Conservation (phyloP, 2,329 filamentous ascomycete genomes). For the Pseudocercospora vitis region DNA sequence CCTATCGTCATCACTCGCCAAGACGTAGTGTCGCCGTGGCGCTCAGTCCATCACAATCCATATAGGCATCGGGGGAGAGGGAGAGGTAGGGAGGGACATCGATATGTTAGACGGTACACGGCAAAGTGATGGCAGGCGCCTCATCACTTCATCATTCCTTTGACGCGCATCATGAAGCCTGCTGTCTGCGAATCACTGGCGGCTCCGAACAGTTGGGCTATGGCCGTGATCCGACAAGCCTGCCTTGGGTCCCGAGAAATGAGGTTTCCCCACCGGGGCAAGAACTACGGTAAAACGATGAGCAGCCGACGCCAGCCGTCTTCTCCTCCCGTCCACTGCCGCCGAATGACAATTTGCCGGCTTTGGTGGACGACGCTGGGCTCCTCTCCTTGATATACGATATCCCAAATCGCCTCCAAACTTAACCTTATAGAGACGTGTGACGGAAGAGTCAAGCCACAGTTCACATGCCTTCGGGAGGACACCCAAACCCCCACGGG, state of each 20-base stretch:
- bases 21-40: too few species aligned
- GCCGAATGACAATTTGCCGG: background rate
- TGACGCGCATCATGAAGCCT: background rate
- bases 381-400: background rate
- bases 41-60: too few species aligned
- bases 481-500: background rate
- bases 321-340: background rate
- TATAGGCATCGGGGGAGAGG: too few species aligned
- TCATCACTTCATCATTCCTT: background rate
- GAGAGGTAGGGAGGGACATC: too few species aligned
- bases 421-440: background rate
- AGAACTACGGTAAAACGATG: too few species aligned
- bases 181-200: background rate
- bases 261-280: background rate
- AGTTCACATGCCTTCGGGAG: background rate
- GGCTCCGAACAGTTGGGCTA: background rate
- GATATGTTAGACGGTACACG: too few species aligned
- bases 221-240: slow-evolving; percentile 4
- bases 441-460: background rate
- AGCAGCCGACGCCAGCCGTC: background rate
- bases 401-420: too few species aligned
- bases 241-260: slow-evolving; percentile 4
- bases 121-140: too few species aligned
- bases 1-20: too few species aligned
- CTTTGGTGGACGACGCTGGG: background rate